Base-by-base conservation (phyloP, 2,329 filamentous ascomycete genomes). In the Lasiodiplodia hormozganensis region DNA sequence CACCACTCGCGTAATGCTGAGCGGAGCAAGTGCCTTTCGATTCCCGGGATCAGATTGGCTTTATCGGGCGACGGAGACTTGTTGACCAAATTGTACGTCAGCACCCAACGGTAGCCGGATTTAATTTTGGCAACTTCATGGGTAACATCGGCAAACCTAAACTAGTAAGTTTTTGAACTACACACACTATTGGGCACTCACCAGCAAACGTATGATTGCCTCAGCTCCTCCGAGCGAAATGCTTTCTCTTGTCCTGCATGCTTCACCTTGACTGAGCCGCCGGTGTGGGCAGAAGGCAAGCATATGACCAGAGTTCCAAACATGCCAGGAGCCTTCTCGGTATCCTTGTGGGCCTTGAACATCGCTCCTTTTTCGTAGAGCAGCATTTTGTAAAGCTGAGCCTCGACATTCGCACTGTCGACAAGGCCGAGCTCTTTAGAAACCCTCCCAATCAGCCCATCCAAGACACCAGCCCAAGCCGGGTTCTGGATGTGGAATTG, bases 71-170 rank as follows among this genome's bases (percentile, higher is more conserved):
- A 34, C 7, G 51, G 31, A n/a, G 21, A 53, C 16, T 34, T 57
- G 43, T 80, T 74, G 18, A 85, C 72, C 4, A 88, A 79, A 71
- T 87, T 87, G 75, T 86, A 89, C 0, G 82, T 85, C 12, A 88
- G 70, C 11, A 86, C 84, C 67, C 84, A 80, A 3, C 85, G 83
- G 71, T 84, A 82, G 2, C 86, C 86, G 0, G 79, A 81, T 0
- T 70, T 79, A 2, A 88, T 78, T 1, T 69, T 28, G 3, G 21
- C 76, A 34, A 86, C 78, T 72, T 88, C 82, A 70, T 87, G 84
- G 1, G 76, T 78, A 0, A 87, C 84, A 67, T 88, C 85, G 0
- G 84, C 82, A 72, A 86, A 88, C 86, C 82, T 83, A 31, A 6
- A n/a, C 14, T 4, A 25, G 16, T 34, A 34, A 34, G 31, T 10